These are phyloP conservation scores for Spatholobus suberectus DNA, from an alignment of 306 rosid genomes.

Conservation along the genomic window DNA sequence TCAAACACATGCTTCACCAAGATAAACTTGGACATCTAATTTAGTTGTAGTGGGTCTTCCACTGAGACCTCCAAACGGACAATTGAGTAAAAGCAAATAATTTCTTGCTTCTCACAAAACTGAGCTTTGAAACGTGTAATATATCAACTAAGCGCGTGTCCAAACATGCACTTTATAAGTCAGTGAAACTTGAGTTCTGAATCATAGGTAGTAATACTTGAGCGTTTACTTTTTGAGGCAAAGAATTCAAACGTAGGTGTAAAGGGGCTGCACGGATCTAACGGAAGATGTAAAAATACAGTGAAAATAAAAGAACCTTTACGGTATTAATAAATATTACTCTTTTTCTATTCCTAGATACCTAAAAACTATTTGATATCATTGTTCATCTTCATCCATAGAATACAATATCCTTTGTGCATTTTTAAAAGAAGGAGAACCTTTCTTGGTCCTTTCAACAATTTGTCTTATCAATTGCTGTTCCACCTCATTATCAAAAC, in stretches of 20 bases:
- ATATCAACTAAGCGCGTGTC: neutral
- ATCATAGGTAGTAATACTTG: neutral
- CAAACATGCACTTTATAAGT: neutral
- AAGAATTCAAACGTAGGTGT: neutral
- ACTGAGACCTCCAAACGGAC: neutral
- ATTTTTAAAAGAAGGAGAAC: slow-evolving; percentile 76
- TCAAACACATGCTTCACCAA: neutral
- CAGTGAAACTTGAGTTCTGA: neutral
- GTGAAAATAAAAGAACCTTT: slow-evolving; percentile 1
- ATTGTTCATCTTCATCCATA: slow-evolving; percentile 57
- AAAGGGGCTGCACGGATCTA: neutral
- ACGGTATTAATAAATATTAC: slow-evolving; percentile 11
- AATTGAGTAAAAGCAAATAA: neutral
- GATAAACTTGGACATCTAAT: neutral
- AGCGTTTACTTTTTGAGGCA: neutral
- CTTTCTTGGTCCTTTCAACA: slow-evolving; percentile 88
- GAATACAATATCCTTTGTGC: slow-evolving; percentile 71
- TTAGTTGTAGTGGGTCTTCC: neutral
- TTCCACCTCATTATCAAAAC: slow-evolving; percentile 73
- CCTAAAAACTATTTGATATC: slow-evolving; percentile 46
- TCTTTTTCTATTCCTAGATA: slow-evolving; percentile 39
- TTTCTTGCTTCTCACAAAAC: neutral
- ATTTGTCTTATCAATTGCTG: slow-evolving; percentile 81
- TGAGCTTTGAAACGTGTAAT: neutral
- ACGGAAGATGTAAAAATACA: neutral